These are phyloP conservation scores for Arabidopsis lyrata DNA, from an alignment of 441 rosid species.

Conservation along the genomic window DNA sequence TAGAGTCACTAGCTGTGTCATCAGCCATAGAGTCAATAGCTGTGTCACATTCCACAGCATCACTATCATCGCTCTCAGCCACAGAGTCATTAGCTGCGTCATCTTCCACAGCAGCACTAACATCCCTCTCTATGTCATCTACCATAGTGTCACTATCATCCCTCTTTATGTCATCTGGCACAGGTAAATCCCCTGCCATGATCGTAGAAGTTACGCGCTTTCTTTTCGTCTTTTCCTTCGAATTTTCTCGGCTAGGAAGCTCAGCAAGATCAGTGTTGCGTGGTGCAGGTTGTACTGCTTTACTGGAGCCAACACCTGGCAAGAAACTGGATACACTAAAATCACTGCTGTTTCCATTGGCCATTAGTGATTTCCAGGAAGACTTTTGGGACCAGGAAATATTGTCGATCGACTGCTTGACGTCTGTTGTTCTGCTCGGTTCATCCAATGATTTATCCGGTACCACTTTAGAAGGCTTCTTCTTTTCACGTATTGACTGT, in stretches of 20 bases:
- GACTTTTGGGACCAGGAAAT: slow-evolving; percentile 69
- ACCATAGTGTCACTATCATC: neutral
- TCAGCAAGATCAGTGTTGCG: slow-evolving; percentile 19
- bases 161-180: neutral
- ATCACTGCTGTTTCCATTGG: slow-evolving; percentile 46
- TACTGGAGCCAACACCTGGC: slow-evolving; percentile 43
- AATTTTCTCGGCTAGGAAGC: slow-evolving; percentile 5
- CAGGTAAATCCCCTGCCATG: slow-evolving; percentile 33
- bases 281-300: slow-evolving; percentile 43
- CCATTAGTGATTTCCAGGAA: slow-evolving; percentile 76
- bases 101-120: neutral
- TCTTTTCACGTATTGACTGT: slow-evolving; percentile 36
- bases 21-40: neutral
- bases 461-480: slow-evolving; percentile 36
- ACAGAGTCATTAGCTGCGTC: neutral
- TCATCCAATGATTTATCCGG: slow-evolving; percentile 32
- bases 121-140: neutral
- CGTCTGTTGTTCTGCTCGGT: slow-evolving; percentile 38
- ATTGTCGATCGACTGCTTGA: slow-evolving; percentile 42
- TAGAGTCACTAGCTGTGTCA: neutral
- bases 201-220: slow-evolving; percentile 33
- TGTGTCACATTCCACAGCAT: neutral
- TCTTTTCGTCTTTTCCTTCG: slow-evolving; percentile 24
- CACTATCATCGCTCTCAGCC: neutral
- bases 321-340: slow-evolving; percentile 61